Evolutionary conservation across 2,329 filamentous ascomycete genomes (phyloP).

Genomic region (Colletotrichum cereale): DNA sequence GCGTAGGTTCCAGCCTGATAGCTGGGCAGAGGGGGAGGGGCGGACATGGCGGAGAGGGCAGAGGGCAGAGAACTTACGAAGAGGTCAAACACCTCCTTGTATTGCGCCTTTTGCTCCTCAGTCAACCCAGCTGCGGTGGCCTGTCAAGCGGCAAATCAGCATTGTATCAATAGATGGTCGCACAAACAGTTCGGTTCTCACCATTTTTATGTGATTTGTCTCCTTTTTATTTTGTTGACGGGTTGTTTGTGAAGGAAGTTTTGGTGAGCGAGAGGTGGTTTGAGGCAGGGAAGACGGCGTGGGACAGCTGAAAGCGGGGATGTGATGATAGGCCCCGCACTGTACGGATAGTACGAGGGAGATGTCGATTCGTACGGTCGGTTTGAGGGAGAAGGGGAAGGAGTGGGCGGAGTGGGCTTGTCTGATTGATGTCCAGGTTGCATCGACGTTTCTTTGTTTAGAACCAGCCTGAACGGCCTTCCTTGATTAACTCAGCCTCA

Average conservation of each 20-base stretch:
- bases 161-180: too few relatives aligned
- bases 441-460: conserved; percentile 27
- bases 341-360: conserved; percentile 1
- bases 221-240: conserved; percentile 9
- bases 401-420: background rate
- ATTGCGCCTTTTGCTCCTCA: conserved; percentile 99
- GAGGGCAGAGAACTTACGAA: conserved; percentile 79
- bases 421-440: conserved; percentile 8
- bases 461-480: conserved; percentile 10
- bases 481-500: conserved; percentile 23
- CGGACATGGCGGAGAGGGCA: conserved; percentile 6
- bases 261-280: conserved; percentile 35
- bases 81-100: conserved; percentile 99
- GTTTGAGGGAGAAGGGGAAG: background rate
- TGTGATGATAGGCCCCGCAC: conserved; percentile 35
- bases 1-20: conserved; percentile 19
- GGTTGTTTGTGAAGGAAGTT: conserved; percentile 36
- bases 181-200: background rate
- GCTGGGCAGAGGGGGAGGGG: background rate
- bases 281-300: conserved; percentile 40
- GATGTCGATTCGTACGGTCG: conserved; percentile 16
- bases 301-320: conserved; percentile 41
- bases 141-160: background rate
- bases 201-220: conserved; percentile 29
- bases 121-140: conserved; percentile 66